Conservation (phyloP, 2,329 filamentous ascomycete genomes). For the Clathrospora elynae region DNA sequence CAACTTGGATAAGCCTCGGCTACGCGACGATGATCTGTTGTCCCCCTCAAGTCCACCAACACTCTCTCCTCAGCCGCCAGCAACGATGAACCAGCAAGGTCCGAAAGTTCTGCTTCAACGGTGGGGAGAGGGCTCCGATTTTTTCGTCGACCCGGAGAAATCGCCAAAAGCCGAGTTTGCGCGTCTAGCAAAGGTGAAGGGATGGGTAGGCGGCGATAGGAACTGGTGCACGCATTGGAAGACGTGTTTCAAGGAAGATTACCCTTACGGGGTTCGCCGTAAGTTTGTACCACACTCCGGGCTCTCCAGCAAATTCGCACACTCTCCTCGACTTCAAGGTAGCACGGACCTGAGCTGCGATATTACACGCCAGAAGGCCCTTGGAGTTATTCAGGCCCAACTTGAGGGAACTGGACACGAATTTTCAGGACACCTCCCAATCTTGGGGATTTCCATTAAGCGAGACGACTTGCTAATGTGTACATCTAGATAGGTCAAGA, state of each 20-base stretch:
- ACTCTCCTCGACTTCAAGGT: no score
- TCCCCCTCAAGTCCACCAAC: not conserved
- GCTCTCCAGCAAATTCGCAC: no score
- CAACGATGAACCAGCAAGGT: constrained; percentile 11
- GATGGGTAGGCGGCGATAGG: constrained; percentile 25
- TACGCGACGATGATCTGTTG: no score
- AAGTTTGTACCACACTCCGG: no score
- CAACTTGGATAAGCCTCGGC: no score
- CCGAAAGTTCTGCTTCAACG: constrained; percentile 17
- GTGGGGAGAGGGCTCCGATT: constrained; percentile 19
- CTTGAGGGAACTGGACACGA: no score
- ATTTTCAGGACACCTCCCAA: no score
- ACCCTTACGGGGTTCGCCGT: constrained; percentile 16
- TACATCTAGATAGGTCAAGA: constrained; percentile 2
- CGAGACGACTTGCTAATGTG: not conserved
- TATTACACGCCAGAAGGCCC: no score
- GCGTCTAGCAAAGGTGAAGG: constrained; percentile 25
- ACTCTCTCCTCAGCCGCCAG: not conserved
- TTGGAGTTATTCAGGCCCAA: no score
- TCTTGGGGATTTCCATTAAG: no score
- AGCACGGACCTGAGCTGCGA: no score
- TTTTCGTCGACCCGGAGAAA: constrained; percentile 12
- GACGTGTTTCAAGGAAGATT: constrained; percentile 24
- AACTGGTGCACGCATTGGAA: constrained; percentile 24
- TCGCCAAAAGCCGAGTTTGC: constrained; percentile 30